These are phyloP conservation scores for Byssothecium circinans DNA, from an alignment of 2,329 filamentous ascomycete genomes.

Conservation along the genomic window DNA sequence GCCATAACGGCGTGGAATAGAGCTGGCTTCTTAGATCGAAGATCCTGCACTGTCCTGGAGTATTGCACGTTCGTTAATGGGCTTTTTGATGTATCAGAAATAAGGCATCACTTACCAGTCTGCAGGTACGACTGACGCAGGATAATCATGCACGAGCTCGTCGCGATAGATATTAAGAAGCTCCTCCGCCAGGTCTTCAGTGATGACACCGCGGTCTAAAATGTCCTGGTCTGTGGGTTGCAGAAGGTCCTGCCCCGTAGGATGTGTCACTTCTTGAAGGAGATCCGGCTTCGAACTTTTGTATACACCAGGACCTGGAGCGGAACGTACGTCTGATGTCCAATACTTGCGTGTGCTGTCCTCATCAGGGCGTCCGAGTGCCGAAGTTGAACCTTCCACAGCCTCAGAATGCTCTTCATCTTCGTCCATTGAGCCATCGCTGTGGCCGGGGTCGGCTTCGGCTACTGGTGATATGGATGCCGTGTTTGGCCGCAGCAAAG, in stretches of 20 bases:
- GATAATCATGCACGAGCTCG: slow-evolving; percentile 32
- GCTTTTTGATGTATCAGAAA: neutral
- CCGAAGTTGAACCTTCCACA: slow-evolving; percentile 18
- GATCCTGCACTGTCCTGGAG: slow-evolving; percentile 23
- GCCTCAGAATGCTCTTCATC: slow-evolving; percentile 22
- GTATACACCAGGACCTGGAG: neutral
- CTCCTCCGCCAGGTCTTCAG: slow-evolving; percentile 30
- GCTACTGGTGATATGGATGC: slow-evolving; percentile 14
- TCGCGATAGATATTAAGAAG: slow-evolving; percentile 35
- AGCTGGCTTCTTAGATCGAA: slow-evolving; percentile 35
- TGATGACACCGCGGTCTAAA: slow-evolving; percentile 37
- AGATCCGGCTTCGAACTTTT: neutral
- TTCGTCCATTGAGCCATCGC: slow-evolving; percentile 35
- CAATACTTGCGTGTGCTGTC: neutral
- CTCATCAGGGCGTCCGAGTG: slow-evolving; percentile 15
- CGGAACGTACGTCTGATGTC: neutral
- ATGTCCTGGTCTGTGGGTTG: slow-evolving; percentile 34
- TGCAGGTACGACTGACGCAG: slow-evolving; percentile 32
- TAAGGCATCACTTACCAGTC: slow-evolving; percentile 19
- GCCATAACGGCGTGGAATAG: slow-evolving; percentile 43
- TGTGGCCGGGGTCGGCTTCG: slow-evolving; percentile 13
- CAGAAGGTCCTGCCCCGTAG: slow-evolving; percentile 16
- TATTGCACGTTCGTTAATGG: neutral
- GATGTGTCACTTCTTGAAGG: neutral
- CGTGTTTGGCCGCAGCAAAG: slow-evolving; percentile 28